Conservation (phyloP, 164 flowering plant genomes). For the Aristolochia fimbriata region DNA sequence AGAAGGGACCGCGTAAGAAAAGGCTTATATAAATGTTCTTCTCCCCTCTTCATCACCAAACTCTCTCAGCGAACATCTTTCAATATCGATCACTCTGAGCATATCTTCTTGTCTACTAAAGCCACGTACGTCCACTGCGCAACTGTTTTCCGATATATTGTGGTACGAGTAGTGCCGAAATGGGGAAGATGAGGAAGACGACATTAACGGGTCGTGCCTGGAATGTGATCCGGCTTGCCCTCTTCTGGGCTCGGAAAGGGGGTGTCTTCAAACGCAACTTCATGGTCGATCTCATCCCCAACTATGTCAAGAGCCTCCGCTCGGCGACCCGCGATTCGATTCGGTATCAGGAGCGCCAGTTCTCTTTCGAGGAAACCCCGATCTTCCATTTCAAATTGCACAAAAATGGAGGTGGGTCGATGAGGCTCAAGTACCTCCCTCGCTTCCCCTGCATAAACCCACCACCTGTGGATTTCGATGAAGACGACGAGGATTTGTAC, state of each 20-base stretch:
- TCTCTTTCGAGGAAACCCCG: slow-evolving; percentile 81
- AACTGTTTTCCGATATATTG: neutral
- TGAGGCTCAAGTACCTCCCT: slow-evolving; percentile 44
- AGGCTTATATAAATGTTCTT: slow-evolving; percentile 3
- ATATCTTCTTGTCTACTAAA: too few relatives aligned
- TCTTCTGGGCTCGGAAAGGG: slow-evolving; percentile 74
- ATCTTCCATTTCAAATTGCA: slow-evolving; percentile 48
- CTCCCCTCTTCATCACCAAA: slow-evolving; percentile 1
- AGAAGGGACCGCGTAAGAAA: neutral
- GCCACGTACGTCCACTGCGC: too few relatives aligned
- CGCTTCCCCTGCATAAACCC: slow-evolving; percentile 46
- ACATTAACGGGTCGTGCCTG: slow-evolving; percentile 38
- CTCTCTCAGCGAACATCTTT: neutral
- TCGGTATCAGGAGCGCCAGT: slow-evolving; percentile 49
- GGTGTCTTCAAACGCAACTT: slow-evolving; percentile 42
- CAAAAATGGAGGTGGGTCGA: slow-evolving; percentile 28
- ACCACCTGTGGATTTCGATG: slow-evolving; percentile 35
- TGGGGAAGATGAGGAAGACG: slow-evolving; percentile 28
- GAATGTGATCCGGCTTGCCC: slow-evolving; percentile 52
- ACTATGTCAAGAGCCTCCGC: slow-evolving; percentile 30
- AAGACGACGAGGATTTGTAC: slow-evolving; percentile 5
- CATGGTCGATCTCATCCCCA: slow-evolving; percentile 35
- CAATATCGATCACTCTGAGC: too few relatives aligned
- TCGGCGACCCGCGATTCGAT: slow-evolving; percentile 14
- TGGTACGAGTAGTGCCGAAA: neutral